Conservation (phyloP, 306 rosid species). For the Macrotyloma uniflorum region DNA sequence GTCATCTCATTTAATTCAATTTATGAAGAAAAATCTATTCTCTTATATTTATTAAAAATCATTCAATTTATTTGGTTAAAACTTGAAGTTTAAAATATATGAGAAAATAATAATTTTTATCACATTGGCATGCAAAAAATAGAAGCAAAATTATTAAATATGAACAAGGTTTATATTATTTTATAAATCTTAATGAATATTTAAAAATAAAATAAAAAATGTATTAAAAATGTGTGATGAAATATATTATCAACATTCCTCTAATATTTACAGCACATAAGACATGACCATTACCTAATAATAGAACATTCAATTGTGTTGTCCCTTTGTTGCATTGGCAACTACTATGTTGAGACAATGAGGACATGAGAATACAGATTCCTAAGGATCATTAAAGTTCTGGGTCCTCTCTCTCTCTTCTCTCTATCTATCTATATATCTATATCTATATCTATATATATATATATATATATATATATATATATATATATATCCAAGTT, state of each 20-base stretch:
- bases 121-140: too few species aligned
- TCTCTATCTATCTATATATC: neutral
- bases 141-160: neutral
- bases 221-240: neutral
- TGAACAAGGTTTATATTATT: neutral
- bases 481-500: too few species aligned
- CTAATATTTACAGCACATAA: neutral
- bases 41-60: too few species aligned
- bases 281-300: conserved; percentile 2
- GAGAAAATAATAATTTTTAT: too few species aligned
- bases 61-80: neutral
- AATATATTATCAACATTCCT: neutral
- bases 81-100: neutral
- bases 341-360: neutral
- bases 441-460: too few species aligned
- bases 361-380: neutral
- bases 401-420: too few species aligned
- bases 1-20: too few species aligned
- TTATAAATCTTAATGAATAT: neutral
- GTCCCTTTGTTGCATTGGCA: neutral
- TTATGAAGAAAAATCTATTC: too few species aligned
- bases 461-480: too few species aligned
- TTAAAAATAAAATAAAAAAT: neutral
- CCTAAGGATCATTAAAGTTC: neutral
- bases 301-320: neutral